Evolutionary conservation across 1,284 basidiomycete genomes (phyloP).

Genomic region (Ustanciosporium gigantosporum): DNA sequence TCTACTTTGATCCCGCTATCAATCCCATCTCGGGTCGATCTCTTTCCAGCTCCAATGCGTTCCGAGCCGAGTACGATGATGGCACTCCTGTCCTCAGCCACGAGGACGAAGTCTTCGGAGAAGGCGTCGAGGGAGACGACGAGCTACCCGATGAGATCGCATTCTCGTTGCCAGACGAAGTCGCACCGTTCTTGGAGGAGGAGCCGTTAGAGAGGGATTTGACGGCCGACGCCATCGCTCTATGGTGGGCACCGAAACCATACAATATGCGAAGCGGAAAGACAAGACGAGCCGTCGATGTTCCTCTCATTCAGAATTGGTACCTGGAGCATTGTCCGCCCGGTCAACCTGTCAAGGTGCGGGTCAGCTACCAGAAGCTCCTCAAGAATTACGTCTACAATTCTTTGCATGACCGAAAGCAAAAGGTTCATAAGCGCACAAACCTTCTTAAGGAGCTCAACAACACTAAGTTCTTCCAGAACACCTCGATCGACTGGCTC

Average conservation of each 20-base stretch:
- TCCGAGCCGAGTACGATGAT: constrained; percentile 48
- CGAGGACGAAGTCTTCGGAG: constrained; percentile 86
- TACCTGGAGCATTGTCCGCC: constrained; percentile 93
- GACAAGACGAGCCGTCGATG: constrained; percentile 90
- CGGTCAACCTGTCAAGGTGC: constrained; percentile 93
- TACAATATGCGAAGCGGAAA: constrained; percentile 90
- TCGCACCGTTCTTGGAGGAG: constrained; percentile 81
- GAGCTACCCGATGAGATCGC: constrained; percentile 69
- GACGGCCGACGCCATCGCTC: constrained; percentile 92
- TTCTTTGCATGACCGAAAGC: constrained; percentile 81
- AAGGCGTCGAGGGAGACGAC: constrained; percentile 71
- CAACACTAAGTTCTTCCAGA: constrained; percentile 99
- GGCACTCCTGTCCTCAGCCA: constrained; percentile 69
- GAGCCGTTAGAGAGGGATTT: constrained; percentile 84
- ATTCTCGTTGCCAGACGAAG: constrained; percentile 80
- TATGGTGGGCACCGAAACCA: constrained; percentile 98
- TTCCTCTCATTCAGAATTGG: constrained; percentile 96
- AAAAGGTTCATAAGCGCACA: constrained; percentile 97
- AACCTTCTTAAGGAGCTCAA: constrained; percentile 94
- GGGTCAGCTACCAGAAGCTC: constrained; percentile 98
- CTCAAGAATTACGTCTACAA: constrained; percentile 96
- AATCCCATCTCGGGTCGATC: constrained; percentile 66
- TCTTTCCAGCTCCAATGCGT: constrained; percentile 39
- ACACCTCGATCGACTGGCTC: constrained; percentile 96
- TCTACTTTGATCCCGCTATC: constrained; percentile 98